Evolutionary conservation across 2,329 filamentous ascomycete species (phyloP), one percentile per base, ranked within the genome.

Genomic region (Penicillium sclerotigenum): DNA sequence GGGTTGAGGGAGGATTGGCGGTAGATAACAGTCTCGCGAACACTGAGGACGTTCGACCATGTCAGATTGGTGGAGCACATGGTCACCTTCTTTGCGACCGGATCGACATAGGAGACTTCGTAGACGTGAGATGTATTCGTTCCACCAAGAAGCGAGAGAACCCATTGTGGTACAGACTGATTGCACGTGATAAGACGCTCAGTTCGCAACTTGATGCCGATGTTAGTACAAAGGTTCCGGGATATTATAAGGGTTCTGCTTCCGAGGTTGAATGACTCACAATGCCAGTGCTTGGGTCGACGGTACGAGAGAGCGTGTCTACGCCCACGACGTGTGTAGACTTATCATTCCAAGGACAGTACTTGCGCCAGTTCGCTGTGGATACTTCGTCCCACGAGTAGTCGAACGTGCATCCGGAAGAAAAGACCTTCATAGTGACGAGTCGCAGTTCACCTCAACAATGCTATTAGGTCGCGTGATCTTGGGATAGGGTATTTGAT

Each of bases 351-450:
- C 94, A 97, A 20, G 93, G 93, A 70, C 91, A 95, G 79, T 99
- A 99, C 77, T 99, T 99, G 67, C 87, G 88, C 94, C 94, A 99
- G 83, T 99, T 99, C 73, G 90, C 91, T 14, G 91, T 91, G 26
- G 91, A 96, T 34, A 99, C 94, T 76, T 97, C 93, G 71, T 96
- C 91, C 94, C 94, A 99, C 43, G 93, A 96, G 82, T 99, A 99
- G 79, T 96, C 84, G 79, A 95, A 99, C 59, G 91, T 91, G 77
- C 91, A 90, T 37, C 82, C 81, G 70, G 91, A 95, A 66, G 90
- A 90, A 71, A 97, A 97, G 77, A 97, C 90, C 83, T 95, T 96
- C 94, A 99, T 97, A 50, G 57, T 78, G 66, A 52, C 52, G 68
- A 29, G 54, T 56, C 16, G 20, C 5, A 11, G 16, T 26, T 43